These are phyloP conservation scores for Yamadazyma trypodendri DNA, from an alignment of 1,139 yeast genomes.

Conservation along the genomic window DNA sequence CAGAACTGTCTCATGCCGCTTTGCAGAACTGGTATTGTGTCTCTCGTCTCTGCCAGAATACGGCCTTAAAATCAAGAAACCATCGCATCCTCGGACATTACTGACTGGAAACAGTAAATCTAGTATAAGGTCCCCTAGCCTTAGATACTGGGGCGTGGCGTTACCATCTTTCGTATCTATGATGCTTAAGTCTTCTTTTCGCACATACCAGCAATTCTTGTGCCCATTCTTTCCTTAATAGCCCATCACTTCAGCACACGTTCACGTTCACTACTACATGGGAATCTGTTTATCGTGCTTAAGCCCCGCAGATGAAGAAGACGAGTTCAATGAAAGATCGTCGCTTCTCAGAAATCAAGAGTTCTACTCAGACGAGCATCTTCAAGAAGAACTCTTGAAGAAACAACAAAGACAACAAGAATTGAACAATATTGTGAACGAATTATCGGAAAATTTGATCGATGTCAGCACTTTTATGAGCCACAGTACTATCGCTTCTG, in stretches of 20 bases:
- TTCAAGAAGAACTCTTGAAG: constrained; percentile 40
- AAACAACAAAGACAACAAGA: constrained; percentile 47
- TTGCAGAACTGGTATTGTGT: no score
- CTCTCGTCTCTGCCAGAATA: no score
- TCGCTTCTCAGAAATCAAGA: constrained; percentile 36
- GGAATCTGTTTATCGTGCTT: constrained; percentile 53
- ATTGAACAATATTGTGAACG: constrained; percentile 41
- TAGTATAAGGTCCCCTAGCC: no score
- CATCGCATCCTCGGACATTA: no score
- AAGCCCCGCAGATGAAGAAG: constrained; percentile 35
- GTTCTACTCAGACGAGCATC: constrained; percentile 31
- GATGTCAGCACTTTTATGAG: constrained; percentile 44
- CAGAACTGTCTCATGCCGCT: no score
- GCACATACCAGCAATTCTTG: background rate
- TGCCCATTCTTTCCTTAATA: background rate
- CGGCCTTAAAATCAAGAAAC: no score
- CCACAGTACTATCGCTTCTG: constrained; percentile 14
- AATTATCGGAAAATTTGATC: constrained; percentile 42
- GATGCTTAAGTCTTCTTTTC: no score
- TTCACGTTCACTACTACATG: constrained; percentile 22
- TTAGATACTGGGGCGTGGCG: no score
- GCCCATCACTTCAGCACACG: no score
- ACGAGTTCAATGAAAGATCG: constrained; percentile 36
- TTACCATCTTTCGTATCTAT: no score
- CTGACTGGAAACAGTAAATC: no score